Evolutionary conservation across 2,329 filamentous ascomycete species (phyloP), one percentile per base, ranked within the genome.

Genomic region (Colletotrichum sp.): DNA sequence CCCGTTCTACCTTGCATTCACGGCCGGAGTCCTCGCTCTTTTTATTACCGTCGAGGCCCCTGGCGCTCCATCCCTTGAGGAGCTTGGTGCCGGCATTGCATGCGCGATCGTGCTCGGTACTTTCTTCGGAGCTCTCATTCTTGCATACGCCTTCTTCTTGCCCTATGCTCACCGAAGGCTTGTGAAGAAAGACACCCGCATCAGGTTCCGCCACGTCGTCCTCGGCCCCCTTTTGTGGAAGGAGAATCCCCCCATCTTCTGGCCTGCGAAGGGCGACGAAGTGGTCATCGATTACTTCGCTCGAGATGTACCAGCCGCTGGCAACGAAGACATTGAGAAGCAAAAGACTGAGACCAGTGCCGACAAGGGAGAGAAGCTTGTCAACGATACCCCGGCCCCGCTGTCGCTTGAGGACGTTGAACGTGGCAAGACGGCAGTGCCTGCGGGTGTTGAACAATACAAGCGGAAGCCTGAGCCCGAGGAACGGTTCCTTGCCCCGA

Each of bases 381-480:
- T 34, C 75, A 34, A 24, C 24, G 67, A 34, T n/a, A 34, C 32
- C 32, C 12, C 32, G 2, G 32, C 32, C 6, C 32, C 73, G 2
- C 26, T 75, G 18, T 75, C 73, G 4, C 73, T 71, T n/a, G 76
- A 77, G 84, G 30, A 79, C 83, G 15, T 83, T 87, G 8, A 79
- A 82, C 72, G 83, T 73, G 64, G 85, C 86, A 13, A 82, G 62
- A 64, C n/a, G 2, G 15, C n/a, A n/a, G n/a, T n/a, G n/a, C n/a
- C n/a, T n/a, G n/a, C n/a, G n/a, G n/a, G n/a, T n/a, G n/a, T n/a
- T n/a, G n/a, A n/a, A n/a, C n/a, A n/a, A n/a, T n/a, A 88, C 77
- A 83, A 84, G 48, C 82, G 86, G 55, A 80, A 81, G 18, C 85
- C 86, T 76, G 82, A 85, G 73, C 84, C 83, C 6, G 82, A 81